Evolutionary conservation across 1,284 basidiomycete species (phyloP).

Genomic region (Naganishia cerealis): DNA sequence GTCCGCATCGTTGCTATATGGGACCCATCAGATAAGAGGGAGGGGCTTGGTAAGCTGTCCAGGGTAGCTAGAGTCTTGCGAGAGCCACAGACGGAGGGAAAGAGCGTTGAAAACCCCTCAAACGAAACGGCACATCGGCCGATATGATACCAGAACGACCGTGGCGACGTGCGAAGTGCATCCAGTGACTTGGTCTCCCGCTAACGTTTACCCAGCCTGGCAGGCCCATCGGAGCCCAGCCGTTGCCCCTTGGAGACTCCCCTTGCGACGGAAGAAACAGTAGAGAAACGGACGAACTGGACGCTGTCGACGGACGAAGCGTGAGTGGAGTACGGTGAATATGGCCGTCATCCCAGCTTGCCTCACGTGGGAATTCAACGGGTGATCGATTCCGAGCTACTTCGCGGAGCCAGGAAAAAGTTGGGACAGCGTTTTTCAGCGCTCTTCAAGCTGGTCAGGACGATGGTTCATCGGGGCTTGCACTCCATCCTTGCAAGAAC

Average conservation of each 20-base stretch:
- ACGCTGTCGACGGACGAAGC: neutral
- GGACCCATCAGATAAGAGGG: no score
- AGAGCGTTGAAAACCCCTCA: neutral
- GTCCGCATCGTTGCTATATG: no score
- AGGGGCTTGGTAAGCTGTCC: no score
- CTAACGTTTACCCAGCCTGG: neutral
- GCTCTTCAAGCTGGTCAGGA: neutral
- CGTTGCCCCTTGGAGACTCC: neutral
- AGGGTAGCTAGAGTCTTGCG: no score
- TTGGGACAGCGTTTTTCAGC: neutral
- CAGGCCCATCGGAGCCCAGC: neutral
- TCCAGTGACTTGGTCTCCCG: neutral
- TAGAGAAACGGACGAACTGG: neutral
- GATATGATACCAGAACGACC: neutral
- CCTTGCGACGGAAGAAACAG: neutral
- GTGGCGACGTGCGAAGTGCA: neutral
- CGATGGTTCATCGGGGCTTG: neutral
- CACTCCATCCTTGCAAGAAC: neutral
- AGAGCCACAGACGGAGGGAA: no score
- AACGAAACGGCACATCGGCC: neutral
- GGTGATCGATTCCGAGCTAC: slow-evolving; percentile 5
- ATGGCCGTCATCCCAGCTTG: neutral
- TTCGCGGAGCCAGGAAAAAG: neutral
- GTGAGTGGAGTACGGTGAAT: neutral
- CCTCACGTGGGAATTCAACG: neutral